Evolutionary conservation across 345 rosid species (phyloP), one percentile per base, ranked within the genome.

Genomic region (Gossypium sturtianum): DNA sequence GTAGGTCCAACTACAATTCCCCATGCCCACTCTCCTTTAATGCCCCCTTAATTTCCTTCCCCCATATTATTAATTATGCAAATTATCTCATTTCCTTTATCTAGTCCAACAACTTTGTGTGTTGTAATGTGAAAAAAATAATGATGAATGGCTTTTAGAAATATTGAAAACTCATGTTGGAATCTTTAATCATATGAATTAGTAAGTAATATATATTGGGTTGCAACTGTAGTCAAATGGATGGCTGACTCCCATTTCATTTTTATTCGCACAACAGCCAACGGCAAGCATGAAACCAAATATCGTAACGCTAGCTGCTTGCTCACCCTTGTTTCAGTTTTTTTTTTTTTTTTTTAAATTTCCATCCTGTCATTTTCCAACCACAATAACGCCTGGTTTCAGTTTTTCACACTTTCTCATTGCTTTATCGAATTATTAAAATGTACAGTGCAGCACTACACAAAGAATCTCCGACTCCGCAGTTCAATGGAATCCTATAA

Each of bases 1-100:
- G 85, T 63, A 76, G 85, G 85, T 68, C 84, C 86, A 54, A 51
- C 74, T 70, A 49, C 83, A 76, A 74, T 75, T 82, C 69, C 84
- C 87, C 80, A 82, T 79, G 76, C 63, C 12, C 12, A 17, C 41
- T n/a, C 53, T 11, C 62, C 34, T 11, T 58, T 58, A 23, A 57
- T 20, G 12, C 15, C 15, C 16, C 22, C 57, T 27, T 34, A 34
- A 34, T 34, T 34, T 34, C 38, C 38, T 34, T 34, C 19, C 61
- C 2, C 44, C 52, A 0, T 10, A 4, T 34, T 34, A 34, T 34
- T 34, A 34, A 4, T 34, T 34, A 34, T 34, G 38, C 38, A 0
- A 75, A n/a, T 71, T 48, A 53, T 47, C 41, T 60, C 45, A 16
- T 15, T 5, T 2, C 38, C 16, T 12, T 45, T 34, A 34, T 34